A percentile compares a stretch with the other conserved stretches of the same genome.
Evolutionary conservation across 352 stramenopile genomes (phyloP).

Genomic region (Aphanomyces cochlioides): DNA sequence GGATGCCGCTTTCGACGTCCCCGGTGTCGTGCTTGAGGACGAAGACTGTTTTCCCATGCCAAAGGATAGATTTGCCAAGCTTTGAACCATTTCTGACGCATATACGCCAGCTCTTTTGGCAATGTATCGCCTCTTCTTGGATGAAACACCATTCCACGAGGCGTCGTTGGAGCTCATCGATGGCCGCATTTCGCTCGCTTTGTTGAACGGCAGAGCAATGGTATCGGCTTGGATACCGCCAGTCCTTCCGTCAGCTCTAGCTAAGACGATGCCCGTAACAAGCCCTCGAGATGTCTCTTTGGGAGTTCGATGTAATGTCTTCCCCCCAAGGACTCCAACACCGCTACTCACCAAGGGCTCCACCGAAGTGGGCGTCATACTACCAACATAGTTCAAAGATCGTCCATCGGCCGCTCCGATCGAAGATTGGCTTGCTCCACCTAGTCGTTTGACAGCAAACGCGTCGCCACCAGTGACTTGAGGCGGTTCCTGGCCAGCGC

Average conservation of each 20-base stretch:
- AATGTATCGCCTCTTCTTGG: not conserved
- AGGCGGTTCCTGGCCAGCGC: not conserved
- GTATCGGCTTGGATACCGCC: too few species aligned
- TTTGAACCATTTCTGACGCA: constrained; percentile 26
- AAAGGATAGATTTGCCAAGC: constrained; percentile 19
- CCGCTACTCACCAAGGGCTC: not conserved
- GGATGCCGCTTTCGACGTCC: too few species aligned
- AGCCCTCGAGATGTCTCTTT: too few species aligned
- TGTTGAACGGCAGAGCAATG: too few species aligned
- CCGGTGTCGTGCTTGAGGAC: too few species aligned
- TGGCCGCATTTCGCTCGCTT: too few species aligned
- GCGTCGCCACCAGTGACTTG: not conserved
- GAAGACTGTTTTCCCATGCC: not conserved
- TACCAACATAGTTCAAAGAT: not conserved
- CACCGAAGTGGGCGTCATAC: not conserved
- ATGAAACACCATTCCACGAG: not conserved
- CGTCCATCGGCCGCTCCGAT: not conserved
- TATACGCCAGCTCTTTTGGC: constrained; percentile 15
- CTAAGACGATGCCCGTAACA: not conserved
- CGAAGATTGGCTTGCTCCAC: not conserved
- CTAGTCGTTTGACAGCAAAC: constrained; percentile 27
- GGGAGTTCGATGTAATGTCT: too few species aligned
- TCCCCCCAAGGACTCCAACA: not conserved
- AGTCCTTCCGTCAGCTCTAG: not conserved
- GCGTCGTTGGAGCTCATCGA: not conserved